phyloP scores from a whole-genome alignment of 495 filamentous ascomycete species.

The Usnea hakonensis region DNA sequence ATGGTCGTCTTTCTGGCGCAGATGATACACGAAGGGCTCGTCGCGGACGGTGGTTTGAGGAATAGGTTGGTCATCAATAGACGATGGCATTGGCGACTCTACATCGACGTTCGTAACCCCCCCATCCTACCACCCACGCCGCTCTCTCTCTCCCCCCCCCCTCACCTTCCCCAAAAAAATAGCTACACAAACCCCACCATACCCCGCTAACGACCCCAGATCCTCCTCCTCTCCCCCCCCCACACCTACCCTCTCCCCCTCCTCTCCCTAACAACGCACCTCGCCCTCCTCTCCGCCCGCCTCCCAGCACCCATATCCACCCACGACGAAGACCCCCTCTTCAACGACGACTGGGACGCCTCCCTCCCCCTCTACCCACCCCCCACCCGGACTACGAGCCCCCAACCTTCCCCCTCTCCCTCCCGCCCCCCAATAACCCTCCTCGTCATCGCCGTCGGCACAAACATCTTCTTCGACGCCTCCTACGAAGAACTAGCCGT shows the following conservation, averaged over 20 bases:
- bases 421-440: constrained; percentile 73
- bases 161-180: constrained; percentile 5
- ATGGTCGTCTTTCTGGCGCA: constrained; percentile 75
- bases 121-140: constrained; percentile 3
- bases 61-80: constrained; percentile 71
- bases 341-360: constrained; percentile 95
- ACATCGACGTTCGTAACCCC: constrained; percentile 69
- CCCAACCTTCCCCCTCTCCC: neutral
- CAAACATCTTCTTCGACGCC: constrained; percentile 91
- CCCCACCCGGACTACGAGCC: neutral
- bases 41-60: constrained; percentile 65
- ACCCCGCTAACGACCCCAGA: constrained; percentile 41
- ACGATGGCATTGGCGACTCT: constrained; percentile 92
- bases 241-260: constrained; percentile 79
- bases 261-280: constrained; percentile 84
- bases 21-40: constrained; percentile 82
- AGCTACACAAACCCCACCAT: too few species aligned
- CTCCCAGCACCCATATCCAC: constrained; percentile 78
- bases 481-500: constrained; percentile 83
- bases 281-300: constrained; percentile 84
- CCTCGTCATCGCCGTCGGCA: constrained; percentile 76
- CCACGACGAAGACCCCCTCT: constrained; percentile 88
- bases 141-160: constrained; percentile 5
- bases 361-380: constrained; percentile 68
- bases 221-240: constrained; percentile 85